A percentile compares a stretch with the other conserved stretches of the same genome.
These are phyloP conservation scores for Herpetospermum pedunculosum DNA, from an alignment of 306 rosid genomes.

Conservation along the genomic window DNA sequence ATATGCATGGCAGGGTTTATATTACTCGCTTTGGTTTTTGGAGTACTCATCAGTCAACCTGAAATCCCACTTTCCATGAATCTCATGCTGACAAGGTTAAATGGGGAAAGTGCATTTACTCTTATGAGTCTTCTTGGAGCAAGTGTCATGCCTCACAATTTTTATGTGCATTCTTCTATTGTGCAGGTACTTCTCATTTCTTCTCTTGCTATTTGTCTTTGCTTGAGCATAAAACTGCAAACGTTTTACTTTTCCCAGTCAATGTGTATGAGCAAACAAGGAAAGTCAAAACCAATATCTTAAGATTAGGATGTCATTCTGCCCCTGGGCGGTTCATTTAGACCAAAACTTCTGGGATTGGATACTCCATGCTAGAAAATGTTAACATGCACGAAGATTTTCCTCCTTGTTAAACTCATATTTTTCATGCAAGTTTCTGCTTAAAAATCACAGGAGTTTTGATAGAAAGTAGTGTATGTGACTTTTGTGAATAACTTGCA, in stretches of 20 bases:
- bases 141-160: constrained; percentile 84
- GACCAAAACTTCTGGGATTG: neutral
- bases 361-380: neutral
- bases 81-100: constrained; percentile 49
- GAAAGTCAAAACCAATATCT: neutral
- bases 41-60: constrained; percentile 52
- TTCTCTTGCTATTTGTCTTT: neutral
- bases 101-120: constrained; percentile 80
- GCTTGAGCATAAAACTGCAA: neutral
- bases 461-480: neutral
- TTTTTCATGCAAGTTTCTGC: neutral
- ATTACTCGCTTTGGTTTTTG: constrained; percentile 47
- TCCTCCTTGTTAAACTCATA: neutral
- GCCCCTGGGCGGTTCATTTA: neutral
- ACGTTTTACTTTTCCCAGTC: neutral
- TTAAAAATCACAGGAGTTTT: neutral
- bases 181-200: constrained; percentile 59
- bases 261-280: neutral
- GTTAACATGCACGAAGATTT: neutral
- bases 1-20: constrained; percentile 48
- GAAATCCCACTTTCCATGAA: constrained; percentile 54
- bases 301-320: neutral
- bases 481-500: neutral
- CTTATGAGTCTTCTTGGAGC: constrained; percentile 97
- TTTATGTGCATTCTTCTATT: constrained; percentile 83